Base-by-base conservation (phyloP, 768 basidiomycete species). In the Leccinum disarticulatum region DNA sequence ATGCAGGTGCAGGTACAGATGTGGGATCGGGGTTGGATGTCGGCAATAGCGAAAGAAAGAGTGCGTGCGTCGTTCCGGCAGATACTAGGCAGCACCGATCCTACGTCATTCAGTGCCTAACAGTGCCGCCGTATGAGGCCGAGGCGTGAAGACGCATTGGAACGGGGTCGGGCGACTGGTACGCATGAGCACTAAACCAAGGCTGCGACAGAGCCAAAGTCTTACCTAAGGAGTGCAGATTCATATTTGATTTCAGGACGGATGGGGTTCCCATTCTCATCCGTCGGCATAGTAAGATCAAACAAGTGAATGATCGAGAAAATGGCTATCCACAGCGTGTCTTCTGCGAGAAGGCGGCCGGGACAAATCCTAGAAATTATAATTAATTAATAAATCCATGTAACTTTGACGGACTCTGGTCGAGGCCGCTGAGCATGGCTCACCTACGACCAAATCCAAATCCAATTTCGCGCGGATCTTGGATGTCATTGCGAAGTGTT, bases 381-480 rank as follows among this genome's bases (percentile, higher is more conserved):
- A 43, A 19, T 25, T 25, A 25, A 25, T 43, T 11, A 19, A 19
- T 17, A 14, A 51, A 30, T 3, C 5, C 50, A 4, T 51, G n/a
- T 41, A 41, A 6, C 15, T 51, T n/a, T 8, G 50, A n/a, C 2
- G 28, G 50, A 30, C 17, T 31, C 31, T 4, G 31, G 31, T 30
- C 22, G 25, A 25, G 25, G 25, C 25, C 25, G 25, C 1, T 25
- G 14, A 31, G 43, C 3, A 17, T 2, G 35, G 22, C 51, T 46
- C 33, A 58, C 57, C 57, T 33, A 13, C 57, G 57, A 43, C 57
- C 57, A 31, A 58, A 58, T 35, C 57, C 57, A 47, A 58, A 58
- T 6, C 52, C 57, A 25, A 58, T 25, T 25, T 25, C 25, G 1
- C 25, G 25, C 25, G 25, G 25, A 25, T 25, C 25, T 25, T 25